Percentiles rank a stretch among this genome's conserved stretches.
Evolutionary conservation across 768 basidiomycete species (phyloP).

Genomic region (Collybia sordida): DNA sequence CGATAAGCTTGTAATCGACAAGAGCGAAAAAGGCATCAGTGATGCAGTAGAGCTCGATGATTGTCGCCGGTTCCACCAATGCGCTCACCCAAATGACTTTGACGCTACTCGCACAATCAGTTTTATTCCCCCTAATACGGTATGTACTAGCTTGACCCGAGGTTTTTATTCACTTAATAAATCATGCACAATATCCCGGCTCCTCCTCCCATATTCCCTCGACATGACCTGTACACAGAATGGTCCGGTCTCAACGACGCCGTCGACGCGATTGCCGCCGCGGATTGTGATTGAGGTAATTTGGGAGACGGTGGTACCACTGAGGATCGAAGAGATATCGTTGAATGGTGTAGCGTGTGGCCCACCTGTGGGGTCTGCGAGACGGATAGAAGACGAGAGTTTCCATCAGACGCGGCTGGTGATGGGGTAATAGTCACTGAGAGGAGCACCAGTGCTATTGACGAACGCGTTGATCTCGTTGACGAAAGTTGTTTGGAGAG

Average conservation of each 20-base stretch:
- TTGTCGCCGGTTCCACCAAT: slow-evolving; percentile 98
- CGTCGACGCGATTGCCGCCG: slow-evolving; percentile 31
- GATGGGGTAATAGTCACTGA: slow-evolving; percentile 37
- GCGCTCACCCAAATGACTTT: slow-evolving; percentile 92
- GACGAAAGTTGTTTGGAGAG: slow-evolving; percentile 24
- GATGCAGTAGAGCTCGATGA: slow-evolving; percentile 96
- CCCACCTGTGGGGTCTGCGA: slow-evolving; percentile 31
- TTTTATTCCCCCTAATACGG: slow-evolving; percentile 99
- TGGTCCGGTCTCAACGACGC: too few relatives aligned
- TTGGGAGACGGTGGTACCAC: slow-evolving; percentile 17
- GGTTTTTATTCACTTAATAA: too few relatives aligned
- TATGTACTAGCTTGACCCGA: too few relatives aligned
- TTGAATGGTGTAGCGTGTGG: slow-evolving; percentile 31
- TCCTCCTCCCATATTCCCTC: too few relatives aligned
- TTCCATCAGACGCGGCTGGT: slow-evolving; percentile 27
- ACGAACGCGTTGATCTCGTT: slow-evolving; percentile 33
- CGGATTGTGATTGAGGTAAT: slow-evolving; percentile 30
- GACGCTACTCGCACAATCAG: slow-evolving; percentile 93
- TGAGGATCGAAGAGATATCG: slow-evolving; percentile 23
- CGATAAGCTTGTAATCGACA: slow-evolving; percentile 97
- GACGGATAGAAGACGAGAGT: slow-evolving; percentile 26
- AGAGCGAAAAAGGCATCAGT: slow-evolving; percentile 60
- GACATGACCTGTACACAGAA: too few relatives aligned
- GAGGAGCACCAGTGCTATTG: slow-evolving; percentile 21
- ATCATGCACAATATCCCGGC: too few relatives aligned